Evolutionary conservation across 2,329 filamentous ascomycete genomes (phyloP), one percentile per base, ranked within the genome.

Genomic region (Diplodia intermedia): DNA sequence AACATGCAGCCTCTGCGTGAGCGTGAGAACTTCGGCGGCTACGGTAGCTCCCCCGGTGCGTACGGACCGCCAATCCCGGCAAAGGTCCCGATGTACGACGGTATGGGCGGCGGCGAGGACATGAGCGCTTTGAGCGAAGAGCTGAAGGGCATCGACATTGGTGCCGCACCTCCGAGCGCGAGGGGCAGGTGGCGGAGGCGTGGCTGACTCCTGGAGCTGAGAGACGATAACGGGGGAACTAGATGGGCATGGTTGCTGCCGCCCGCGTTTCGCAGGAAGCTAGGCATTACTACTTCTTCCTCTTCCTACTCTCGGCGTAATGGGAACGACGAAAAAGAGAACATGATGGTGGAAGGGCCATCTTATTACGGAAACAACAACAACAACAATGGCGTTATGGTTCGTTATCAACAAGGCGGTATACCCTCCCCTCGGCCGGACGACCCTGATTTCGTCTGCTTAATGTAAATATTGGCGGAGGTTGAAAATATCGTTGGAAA

Each of bases 101-200:
- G 77, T 79, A 79, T 40, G 73, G 80, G 77, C 63, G 79, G 76
- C 18, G 77, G 76, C 18, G 77, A 79, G 31, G 84, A 84, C 68
- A 82, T 86, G 70, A 83, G 84, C 78, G 87, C 89, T 23, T 79
- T 94, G 65, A 86, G 90, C 78, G 84, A 92, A 70, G 91, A 94
- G 79, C 86, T 94, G 83, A 88, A 78, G 70, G 79, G 76, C 71
- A 82, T 83, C 69, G 82, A 84, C 70, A 79, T 84, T 70, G 80
- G 82, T 14, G 72, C 66, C n/a, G 20, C 66, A 12, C 65, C 65
- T n/a, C 29, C 43, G n/a, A 67, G 54, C 47, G 8, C 29, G n/a
- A 49, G 54, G 43, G 53, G 65, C 36, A 52, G 40, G 31, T 67
- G 65, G 65, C n/a, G 54, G 43, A 60, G 65, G 54, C 50, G 54